Base-by-base conservation (phyloP, 345 rosid species). In the Aethionema arabicum region DNA sequence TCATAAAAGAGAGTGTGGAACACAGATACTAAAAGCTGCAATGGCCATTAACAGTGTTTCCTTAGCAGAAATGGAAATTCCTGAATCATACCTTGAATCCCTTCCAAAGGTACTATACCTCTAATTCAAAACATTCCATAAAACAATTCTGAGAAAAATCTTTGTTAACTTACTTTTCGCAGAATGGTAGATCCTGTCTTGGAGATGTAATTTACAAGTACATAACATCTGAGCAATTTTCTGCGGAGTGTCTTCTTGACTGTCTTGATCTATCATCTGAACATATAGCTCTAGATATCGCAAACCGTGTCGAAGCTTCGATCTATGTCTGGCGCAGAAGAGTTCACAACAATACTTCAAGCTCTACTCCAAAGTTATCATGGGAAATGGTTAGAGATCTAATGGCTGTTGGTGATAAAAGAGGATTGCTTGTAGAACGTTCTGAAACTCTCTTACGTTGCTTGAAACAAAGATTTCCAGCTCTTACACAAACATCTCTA, bases 341-440 rank as follows among this genome's bases (percentile, higher is more conserved):
- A 72, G 66, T 78, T 59, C 68, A 80, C 67, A 58, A 51, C 4
- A 52, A 68, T 27, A 71, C 80, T 14, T 78, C 67, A 66, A 75
- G 85, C 46, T 81, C 87, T 40, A 73, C 82, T 7, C 60, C 90
- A 21, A 90, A 80, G 66, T 75, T 88, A 8, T 87, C 99, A 3
- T 90, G 99, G 99, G 97, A 78, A 32, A 78, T 87, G 85, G 89
- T 90, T 6, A 93, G 90, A 77, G 99, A 93, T 38, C 77, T 79
- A 52, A 88, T 93, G 92, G 72, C 80, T 48, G 91, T 85, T 67
- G 84, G 85, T 11, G 99, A 88, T 31, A 93, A 87, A 76, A 80
- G 95, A 52, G 99, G 86, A 63, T 56, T 86, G 56, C 84, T 93
- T 27, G 97, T 88, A n/a, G 95, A 90, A 78, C 77, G 93, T 76